Conservation (phyloP, 768 basidiomycete species). For the Mrakia blollopis region DNA sequence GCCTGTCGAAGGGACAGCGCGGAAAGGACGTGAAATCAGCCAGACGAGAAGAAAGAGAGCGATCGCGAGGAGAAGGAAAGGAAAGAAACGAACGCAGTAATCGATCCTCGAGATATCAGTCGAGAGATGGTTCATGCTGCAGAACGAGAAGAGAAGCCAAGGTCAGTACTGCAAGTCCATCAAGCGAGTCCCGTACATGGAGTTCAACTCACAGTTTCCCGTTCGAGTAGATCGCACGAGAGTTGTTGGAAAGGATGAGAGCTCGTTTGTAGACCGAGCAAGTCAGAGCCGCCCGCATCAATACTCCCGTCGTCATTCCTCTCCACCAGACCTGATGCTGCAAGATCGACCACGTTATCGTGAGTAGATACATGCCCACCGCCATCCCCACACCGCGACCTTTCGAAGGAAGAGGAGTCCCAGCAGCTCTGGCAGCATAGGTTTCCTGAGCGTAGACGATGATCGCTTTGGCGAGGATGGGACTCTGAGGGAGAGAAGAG, state of each 20-base stretch:
- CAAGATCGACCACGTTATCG: slow-evolving; percentile 7
- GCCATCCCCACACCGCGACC: slow-evolving; percentile 27
- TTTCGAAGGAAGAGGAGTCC: background rate
- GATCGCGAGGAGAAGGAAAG: background rate
- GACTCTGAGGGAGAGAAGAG: background rate
- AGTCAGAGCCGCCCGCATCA: slow-evolving; percentile 19
- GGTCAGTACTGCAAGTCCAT: too few relatives aligned
- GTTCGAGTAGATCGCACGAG: slow-evolving; percentile 73
- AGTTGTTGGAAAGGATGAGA: slow-evolving; percentile 66
- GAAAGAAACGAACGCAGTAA: slow-evolving; percentile 55
- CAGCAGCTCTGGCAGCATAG: background rate
- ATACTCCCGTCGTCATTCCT: slow-evolving; percentile 18
- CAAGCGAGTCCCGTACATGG: too few relatives aligned
- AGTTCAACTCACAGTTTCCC: slow-evolving; percentile 58
- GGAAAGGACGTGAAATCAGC: background rate
- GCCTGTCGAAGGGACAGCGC: background rate
- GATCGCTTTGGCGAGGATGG: slow-evolving; percentile 22
- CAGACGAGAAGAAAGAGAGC: background rate
- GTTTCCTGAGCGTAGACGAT: slow-evolving; percentile 23
- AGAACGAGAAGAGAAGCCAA: background rate
- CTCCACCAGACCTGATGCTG: slow-evolving; percentile 32
- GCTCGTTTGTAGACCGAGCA: slow-evolving; percentile 33
- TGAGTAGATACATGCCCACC: slow-evolving; percentile 24
- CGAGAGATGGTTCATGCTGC: slow-evolving; percentile 69
- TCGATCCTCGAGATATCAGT: slow-evolving; percentile 74